Evolutionary conservation across 768 basidiomycete species (phyloP), one percentile per base, ranked within the genome.

Genomic region (Phaeotremella skinneri): DNA sequence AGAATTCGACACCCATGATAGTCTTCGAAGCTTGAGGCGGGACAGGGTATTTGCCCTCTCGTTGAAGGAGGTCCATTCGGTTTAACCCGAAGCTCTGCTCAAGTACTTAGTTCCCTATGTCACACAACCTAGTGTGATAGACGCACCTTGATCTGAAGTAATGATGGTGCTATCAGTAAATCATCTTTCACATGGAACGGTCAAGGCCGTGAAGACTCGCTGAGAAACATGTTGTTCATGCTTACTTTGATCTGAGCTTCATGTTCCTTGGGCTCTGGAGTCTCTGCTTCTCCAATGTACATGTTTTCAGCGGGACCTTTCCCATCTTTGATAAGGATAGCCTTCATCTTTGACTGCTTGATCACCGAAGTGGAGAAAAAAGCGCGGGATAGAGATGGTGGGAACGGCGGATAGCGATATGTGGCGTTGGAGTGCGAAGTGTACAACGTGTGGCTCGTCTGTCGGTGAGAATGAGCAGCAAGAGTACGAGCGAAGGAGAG

Each of bases 1-100:
- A 84, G 73, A 93, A 94, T 76, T 94, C 92, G 43, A 91, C 88
- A 2, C 92, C 91, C 7, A 93, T 81, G 70, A 92, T 86, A 5
- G 74, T 75, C 58, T 81, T 77, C 32, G 87, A 85, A 20, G 84
- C 83, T 41, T 86, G 87, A n/a, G 85, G 81, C 29, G 91, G 90
- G n/a, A 82, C 78, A 17, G 88, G 86, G 73, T 91, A 91, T 55
- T 70, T 66, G 26, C 78, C 78, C 56, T 77, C 76, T 23, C 77
- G 56, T 55, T 78, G 91, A 4, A 64, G 52, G 54, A 90, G 81
- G 70, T 93, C 91, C 90, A 90, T 86, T 29, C 91, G 82, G 77
- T 93, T 93, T 59, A 93, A 77, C n/a, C 90, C 89, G 73, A 93
- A 92, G 1, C 86, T 86, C 74, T 84, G 84, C 69, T 89, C 81